Evolutionary conservation across 192 early-diverging fungal genomes (phyloP).

Genomic region (Chytriomyces hyalinus): DNA sequence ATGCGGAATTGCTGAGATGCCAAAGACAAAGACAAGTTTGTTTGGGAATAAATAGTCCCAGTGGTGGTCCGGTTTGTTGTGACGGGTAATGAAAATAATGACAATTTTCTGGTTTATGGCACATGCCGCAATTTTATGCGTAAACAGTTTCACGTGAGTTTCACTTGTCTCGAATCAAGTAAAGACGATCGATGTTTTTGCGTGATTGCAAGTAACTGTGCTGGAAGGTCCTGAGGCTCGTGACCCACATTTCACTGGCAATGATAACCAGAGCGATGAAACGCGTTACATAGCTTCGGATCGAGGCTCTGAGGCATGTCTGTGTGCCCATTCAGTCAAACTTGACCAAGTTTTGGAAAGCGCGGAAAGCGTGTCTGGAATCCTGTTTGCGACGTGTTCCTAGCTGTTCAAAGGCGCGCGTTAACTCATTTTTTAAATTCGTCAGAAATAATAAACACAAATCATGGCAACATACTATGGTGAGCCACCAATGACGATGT

Average conservation of each 20-base stretch:
- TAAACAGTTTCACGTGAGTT: conserved; percentile 1
- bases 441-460: background rate
- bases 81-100: background rate
- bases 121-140: background rate
- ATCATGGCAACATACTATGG: conserved; percentile 18
- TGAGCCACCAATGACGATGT: background rate
- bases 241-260: too few species aligned
- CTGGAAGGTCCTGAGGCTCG: too few species aligned
- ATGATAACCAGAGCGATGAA: too few species aligned
- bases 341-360: background rate
- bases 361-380: background rate
- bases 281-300: background rate
- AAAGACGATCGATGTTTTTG: background rate
- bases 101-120: background rate
- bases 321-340: background rate
- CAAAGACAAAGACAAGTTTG: background rate
- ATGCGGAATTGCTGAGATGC: background rate
- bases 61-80: background rate
- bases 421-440: background rate
- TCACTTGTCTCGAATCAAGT: background rate
- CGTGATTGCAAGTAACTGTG: too few species aligned
- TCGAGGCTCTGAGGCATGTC: background rate
- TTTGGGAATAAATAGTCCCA: background rate
- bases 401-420: background rate
- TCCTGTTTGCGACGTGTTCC: background rate